Conservation (phyloP, 176 grass and related monocot species). For the Avena eriantha region DNA sequence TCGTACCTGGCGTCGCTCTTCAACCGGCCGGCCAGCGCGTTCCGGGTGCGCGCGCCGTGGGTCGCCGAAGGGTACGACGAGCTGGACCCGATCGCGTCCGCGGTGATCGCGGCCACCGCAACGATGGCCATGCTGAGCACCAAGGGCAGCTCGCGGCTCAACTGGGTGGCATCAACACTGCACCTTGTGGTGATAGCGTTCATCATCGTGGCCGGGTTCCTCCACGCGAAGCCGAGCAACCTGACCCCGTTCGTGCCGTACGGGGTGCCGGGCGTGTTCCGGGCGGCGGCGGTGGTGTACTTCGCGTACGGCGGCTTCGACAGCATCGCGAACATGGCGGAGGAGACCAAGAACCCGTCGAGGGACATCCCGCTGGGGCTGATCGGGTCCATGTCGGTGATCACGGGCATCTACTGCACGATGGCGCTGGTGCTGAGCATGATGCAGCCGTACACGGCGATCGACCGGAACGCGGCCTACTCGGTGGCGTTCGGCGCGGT, state of each 20-base stretch:
- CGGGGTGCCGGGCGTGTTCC: conserved; percentile 78
- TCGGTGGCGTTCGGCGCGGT: conserved; percentile 63
- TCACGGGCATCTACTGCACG: conserved; percentile 80
- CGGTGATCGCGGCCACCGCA: conserved; percentile 61
- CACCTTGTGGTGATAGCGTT: conserved; percentile 73
- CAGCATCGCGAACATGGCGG: conserved; percentile 94
- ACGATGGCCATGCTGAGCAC: conserved; percentile 74
- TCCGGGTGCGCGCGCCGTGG: background rate
- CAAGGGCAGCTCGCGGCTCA: conserved; percentile 76
- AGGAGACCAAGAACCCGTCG: conserved; percentile 87
- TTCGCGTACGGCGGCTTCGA: conserved; percentile 94
- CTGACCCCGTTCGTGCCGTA: conserved; percentile 73
- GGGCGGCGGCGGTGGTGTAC: conserved; percentile 87
- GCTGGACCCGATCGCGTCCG: conserved; percentile 78
- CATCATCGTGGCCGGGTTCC: conserved; percentile 71
- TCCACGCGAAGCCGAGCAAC: conserved; percentile 75
- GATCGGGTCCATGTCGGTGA: conserved; percentile 87
- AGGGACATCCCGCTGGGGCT: conserved; percentile 87
- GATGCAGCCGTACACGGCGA: conserved; percentile 84
- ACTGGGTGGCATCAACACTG: conserved; percentile 73
- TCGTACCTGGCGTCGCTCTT: conserved; percentile 23
- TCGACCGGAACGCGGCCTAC: conserved; percentile 70
- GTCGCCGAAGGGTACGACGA: conserved; percentile 56
- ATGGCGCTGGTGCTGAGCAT: conserved; percentile 92
- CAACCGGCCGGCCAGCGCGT: background rate